Conservation (phyloP, 805 yeast species). For the Pichia rugopelliculosa region DNA sequence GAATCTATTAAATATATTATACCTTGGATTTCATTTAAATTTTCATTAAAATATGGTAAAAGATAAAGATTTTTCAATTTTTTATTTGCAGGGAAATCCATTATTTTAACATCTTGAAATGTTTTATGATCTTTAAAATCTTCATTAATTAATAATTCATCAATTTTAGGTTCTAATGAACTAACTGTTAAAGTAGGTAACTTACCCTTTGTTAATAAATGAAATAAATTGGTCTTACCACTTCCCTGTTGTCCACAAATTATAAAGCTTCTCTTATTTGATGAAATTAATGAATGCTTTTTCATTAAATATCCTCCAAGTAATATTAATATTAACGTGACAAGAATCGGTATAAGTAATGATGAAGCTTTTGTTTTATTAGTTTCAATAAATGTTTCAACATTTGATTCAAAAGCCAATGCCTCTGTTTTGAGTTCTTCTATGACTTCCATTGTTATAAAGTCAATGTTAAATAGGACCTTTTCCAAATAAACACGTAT, state of each 20-base stretch:
- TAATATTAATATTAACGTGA: conserved; percentile 9
- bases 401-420: not conserved
- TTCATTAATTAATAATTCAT: conserved; percentile 26
- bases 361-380: not conserved
- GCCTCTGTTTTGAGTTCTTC: conserved; percentile 1
- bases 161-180: conserved; percentile 42
- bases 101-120: conserved; percentile 38
- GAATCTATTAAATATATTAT: conserved; percentile 75
- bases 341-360: conserved; percentile 8
- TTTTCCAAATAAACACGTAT: no score
- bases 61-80: conserved; percentile 56
- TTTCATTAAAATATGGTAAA: conserved; percentile 40
- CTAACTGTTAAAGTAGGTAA: conserved; percentile 35
- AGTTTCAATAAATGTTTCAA: not conserved
- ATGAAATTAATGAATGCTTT: conserved; percentile 9
- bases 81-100: conserved; percentile 86
- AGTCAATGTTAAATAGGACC: no score
- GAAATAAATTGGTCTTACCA: conserved; percentile 22
- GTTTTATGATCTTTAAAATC: conserved; percentile 25
- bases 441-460: conserved; percentile 6
- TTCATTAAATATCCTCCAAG: conserved; percentile 10
- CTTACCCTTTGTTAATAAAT: conserved; percentile 14
- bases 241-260: conserved; percentile 17
- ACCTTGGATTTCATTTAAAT: conserved; percentile 47
- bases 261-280: conserved; percentile 13